Evolutionary conservation across 2,329 filamentous ascomycete genomes (phyloP).

Genomic region (Hymenoscyphus fructigenus): DNA sequence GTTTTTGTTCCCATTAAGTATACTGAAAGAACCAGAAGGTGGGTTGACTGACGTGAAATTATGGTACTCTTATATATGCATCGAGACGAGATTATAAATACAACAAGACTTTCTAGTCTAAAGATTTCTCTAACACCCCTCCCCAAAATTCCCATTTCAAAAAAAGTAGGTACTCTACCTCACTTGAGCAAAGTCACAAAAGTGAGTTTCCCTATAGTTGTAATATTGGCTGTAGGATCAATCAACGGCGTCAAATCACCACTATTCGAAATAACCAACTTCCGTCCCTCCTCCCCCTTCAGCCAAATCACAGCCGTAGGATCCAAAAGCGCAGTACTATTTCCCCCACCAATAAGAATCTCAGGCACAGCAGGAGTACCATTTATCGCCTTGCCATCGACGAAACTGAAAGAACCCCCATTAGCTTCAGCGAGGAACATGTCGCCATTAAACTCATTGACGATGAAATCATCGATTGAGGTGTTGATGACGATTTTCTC

Average conservation of each 20-base stretch:
- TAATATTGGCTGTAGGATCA: neutral
- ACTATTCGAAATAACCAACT: slow-evolving; percentile 11
- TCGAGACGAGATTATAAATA: no score
- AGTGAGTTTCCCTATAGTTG: slow-evolving; percentile 2
- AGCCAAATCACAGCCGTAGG: slow-evolving; percentile 12
- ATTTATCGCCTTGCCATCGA: neutral
- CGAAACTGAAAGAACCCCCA: neutral
- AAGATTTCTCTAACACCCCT: neutral
- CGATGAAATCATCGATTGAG: slow-evolving; percentile 11
- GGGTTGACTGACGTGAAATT: no score
- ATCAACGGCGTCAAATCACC: slow-evolving; percentile 7
- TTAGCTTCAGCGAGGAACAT: slow-evolving; percentile 4
- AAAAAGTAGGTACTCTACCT: neutral
- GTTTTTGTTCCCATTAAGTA: no score
- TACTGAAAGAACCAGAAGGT: no score
- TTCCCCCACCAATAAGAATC: slow-evolving; percentile 4
- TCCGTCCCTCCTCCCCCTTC: slow-evolving; percentile 7
- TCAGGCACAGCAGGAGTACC: neutral
- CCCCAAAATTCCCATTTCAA: neutral
- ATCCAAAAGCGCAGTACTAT: slow-evolving; percentile 3
- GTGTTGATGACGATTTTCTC: slow-evolving; percentile 2
- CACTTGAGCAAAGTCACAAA: neutral
- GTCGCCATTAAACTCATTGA: slow-evolving; percentile 8
- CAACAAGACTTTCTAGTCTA: neutral
- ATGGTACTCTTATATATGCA: no score